Evolutionary conservation across 441 rosid genomes (phyloP).

Genomic region (Metrosideros polymorpha): DNA sequence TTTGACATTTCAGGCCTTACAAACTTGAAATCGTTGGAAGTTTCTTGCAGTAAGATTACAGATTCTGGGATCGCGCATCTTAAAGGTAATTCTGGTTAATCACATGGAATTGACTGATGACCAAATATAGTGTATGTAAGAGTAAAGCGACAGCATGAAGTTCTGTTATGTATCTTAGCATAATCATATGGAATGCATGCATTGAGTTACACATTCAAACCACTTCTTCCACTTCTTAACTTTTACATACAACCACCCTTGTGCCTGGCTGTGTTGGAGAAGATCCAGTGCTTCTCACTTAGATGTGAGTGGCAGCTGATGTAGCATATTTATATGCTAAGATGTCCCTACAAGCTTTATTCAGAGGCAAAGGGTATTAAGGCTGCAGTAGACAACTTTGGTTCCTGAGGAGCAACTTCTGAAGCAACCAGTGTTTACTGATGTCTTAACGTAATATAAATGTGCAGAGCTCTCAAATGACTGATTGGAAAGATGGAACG

Average conservation of each 20-base stretch:
- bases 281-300: not conserved
- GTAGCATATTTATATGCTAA: not conserved
- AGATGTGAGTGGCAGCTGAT: not conserved
- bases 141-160: not conserved
- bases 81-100: not conserved
- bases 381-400: not conserved
- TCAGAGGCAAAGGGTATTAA: not conserved
- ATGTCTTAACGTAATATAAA: not conserved
- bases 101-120: not conserved
- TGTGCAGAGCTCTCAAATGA: not conserved
- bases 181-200: not conserved
- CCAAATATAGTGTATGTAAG: not conserved
- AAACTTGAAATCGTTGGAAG: conserved; percentile 6
- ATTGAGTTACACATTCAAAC: not conserved
- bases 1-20: conserved; percentile 2
- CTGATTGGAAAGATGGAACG: not conserved
- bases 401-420: not conserved
- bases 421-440: not conserved
- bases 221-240: not conserved
- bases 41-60: conserved; percentile 6
- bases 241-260: not conserved
- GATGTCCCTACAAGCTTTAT: not conserved
- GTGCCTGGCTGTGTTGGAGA: not conserved
- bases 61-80: conserved; percentile 2
- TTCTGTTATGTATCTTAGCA: not conserved